Percentiles rank a stretch among this genome's conserved stretches.
phyloP scores from a whole-genome alignment of 371 early-diverging fungal genomes.

The Haplosporangium sp. region DNA sequence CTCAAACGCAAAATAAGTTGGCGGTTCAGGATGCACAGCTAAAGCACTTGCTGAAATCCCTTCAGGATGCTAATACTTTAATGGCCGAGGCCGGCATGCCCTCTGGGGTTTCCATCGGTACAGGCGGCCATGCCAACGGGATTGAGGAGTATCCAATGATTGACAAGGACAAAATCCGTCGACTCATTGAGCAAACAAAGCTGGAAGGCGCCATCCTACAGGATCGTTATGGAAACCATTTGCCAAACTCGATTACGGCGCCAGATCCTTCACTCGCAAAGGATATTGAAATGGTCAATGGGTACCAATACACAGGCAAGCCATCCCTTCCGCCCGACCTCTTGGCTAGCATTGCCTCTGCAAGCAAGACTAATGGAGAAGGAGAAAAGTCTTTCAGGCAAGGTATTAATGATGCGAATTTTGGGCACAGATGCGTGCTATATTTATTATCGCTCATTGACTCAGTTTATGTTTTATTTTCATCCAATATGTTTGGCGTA shows the following conservation, averaged over 20 bases:
- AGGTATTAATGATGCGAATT: slow-evolving; percentile 1
- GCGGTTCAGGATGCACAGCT: slow-evolving; percentile 77
- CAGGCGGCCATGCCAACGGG: slow-evolving; percentile 4
- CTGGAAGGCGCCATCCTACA: slow-evolving; percentile 45
- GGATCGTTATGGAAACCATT: slow-evolving; percentile 46
- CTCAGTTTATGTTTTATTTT: background rate
- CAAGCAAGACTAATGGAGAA: slow-evolving; percentile 21
- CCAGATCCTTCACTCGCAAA: slow-evolving; percentile 30
- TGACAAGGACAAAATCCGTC: slow-evolving; percentile 46
- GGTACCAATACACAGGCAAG: slow-evolving; percentile 29
- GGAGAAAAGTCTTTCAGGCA: slow-evolving; percentile 24
- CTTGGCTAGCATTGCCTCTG: slow-evolving; percentile 37
- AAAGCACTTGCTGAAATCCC: slow-evolving; percentile 69
- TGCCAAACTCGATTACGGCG: slow-evolving; percentile 24
- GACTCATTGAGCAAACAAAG: slow-evolving; percentile 51
- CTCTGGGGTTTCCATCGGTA: slow-evolving; percentile 20
- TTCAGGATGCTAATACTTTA: slow-evolving; percentile 66
- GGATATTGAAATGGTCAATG: slow-evolving; percentile 37
- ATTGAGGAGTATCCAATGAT: slow-evolving; percentile 29
- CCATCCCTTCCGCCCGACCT: slow-evolving; percentile 18
- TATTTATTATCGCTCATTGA: background rate
- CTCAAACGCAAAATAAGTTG: slow-evolving; percentile 74
- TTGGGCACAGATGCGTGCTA: too few relatives aligned
- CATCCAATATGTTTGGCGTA: background rate
- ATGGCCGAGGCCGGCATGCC: slow-evolving; percentile 56